These are phyloP conservation scores for Monascus purpureus DNA, from an alignment of 495 filamentous ascomycete genomes.

Conservation along the genomic window DNA sequence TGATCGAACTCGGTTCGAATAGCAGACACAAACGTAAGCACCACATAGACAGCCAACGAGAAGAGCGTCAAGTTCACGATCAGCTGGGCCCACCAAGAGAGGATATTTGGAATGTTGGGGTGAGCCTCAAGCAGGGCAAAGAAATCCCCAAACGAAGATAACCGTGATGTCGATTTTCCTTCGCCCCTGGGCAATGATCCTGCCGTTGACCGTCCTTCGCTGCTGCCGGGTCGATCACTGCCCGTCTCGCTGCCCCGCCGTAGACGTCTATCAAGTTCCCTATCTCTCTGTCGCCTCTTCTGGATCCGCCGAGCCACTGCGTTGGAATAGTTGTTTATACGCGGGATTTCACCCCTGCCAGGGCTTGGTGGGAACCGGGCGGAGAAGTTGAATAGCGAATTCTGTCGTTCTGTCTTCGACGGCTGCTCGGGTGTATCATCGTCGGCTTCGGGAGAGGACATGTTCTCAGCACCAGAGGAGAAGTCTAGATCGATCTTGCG, in stretches of 20 bases:
- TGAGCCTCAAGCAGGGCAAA: conserved; percentile 61
- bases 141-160: conserved; percentile 38
- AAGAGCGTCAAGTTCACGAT: conserved; percentile 64
- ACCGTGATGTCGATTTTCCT: conserved; percentile 6
- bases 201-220: conserved; percentile 16
- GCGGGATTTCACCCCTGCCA: conserved; percentile 43
- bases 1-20: conserved; percentile 65
- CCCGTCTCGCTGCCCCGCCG: conserved; percentile 40
- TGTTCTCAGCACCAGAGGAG: conserved; percentile 66
- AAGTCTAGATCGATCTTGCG: conserved; percentile 58
- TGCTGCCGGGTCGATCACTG: conserved; percentile 42
- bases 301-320: conserved; percentile 37
- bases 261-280: conserved; percentile 28
- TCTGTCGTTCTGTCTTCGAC: conserved; percentile 29
- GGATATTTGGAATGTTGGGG: conserved; percentile 70
- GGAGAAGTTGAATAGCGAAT: conserved; percentile 30
- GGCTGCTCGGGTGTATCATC: conserved; percentile 54
- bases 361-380: conserved; percentile 34
- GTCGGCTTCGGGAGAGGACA: conserved; percentile 58
- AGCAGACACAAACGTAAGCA: conserved; percentile 53
- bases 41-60: conserved; percentile 49
- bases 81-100: conserved; percentile 76
- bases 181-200: conserved; percentile 5
- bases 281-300: conserved; percentile 37
- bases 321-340: conserved; percentile 37